Conservation (phyloP, 805 yeast species). For the Diddensiella transvaalensis region DNA sequence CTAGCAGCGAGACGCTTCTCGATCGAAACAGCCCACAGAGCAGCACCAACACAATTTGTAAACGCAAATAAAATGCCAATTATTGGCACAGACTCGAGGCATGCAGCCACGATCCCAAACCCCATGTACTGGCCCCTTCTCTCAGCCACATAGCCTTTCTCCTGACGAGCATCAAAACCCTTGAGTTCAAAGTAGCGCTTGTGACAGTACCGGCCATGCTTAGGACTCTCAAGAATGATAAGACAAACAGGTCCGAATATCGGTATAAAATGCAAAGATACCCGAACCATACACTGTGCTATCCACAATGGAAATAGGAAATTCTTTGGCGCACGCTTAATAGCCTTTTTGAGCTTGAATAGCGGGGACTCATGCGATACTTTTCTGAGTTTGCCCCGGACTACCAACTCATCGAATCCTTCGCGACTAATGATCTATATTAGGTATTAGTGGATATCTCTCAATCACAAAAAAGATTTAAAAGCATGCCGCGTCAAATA, state of each 20-base stretch:
- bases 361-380: conserved; percentile 32
- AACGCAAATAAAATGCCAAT: conserved; percentile 35
- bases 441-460: conserved; percentile 5
- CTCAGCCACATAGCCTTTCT: conserved; percentile 29
- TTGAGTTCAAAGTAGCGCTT: conserved; percentile 55
- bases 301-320: conserved; percentile 43
- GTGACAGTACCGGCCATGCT: conserved; percentile 51
- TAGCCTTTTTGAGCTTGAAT: conserved; percentile 31
- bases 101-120: conserved; percentile 36
- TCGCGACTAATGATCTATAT: conserved; percentile 38
- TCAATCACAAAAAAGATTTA: neutral
- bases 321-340: conserved; percentile 37
- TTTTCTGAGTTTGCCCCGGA: conserved; percentile 38
- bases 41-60: conserved; percentile 37
- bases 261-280: conserved; percentile 50
- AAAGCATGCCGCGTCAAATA: conserved; percentile 44
- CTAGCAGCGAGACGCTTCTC: conserved; percentile 21
- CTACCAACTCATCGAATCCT: conserved; percentile 44
- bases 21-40: conserved; percentile 36
- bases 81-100: conserved; percentile 35
- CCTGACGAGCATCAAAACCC: conserved; percentile 44
- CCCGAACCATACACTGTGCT: conserved; percentile 34
- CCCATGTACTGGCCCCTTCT: conserved; percentile 33
- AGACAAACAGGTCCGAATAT: conserved; percentile 55
- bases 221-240: conserved; percentile 49